Evolutionary conservation across 805 yeast genomes (phyloP), one percentile per base, ranked within the genome.

Genomic region (Sugiyamaella valdiviana): DNA sequence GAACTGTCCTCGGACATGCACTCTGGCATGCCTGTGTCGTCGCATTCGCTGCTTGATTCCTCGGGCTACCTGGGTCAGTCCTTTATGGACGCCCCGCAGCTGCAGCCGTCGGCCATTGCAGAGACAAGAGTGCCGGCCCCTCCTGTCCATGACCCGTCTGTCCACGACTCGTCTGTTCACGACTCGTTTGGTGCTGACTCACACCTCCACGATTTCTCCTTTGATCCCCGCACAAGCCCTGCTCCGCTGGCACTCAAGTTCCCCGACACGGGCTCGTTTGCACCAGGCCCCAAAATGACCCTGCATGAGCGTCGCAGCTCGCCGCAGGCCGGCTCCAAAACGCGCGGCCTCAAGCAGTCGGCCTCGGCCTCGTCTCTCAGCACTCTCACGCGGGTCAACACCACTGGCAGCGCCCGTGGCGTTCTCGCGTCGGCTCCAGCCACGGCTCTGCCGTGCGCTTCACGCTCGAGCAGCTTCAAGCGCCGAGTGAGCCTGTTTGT

Each of bases 401-500:
- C 22, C 17, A 41, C 19, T n/a, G 24, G 26, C 38, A 39, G 39
- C 36, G 17, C 26, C 16, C 40, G 44, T 39, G 26, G 14, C 36
- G 26, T 22, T 14, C 2, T 26, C 36, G 36, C 32, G 23, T 24
- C 44, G 9, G 50, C 50, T 1, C 50, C 50, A 17, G 36, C 38
- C 22, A 32, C 38, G 14, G 40, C 19, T 22, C 9, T 21, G 21
- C 22, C 29, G 14, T 10, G 9, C 42, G 42, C 40, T 23, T 26
- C 22, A 2, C 24, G 44, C 20, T 32, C 44, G 22, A 29, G 23
- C 39, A 39, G 51, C 12, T 32, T 47, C 42, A 48, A 48, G 36
- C 45, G 51, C 16, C 24, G 51, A 17, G 51, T 51, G n/a, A 39
- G 49, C 36, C 45, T 51, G 17, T 44, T 45, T 32, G 43, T 51